These are phyloP conservation scores for Chaetomidium leptoderma DNA, from an alignment of 495 filamentous ascomycete species.

Conservation along the genomic window DNA sequence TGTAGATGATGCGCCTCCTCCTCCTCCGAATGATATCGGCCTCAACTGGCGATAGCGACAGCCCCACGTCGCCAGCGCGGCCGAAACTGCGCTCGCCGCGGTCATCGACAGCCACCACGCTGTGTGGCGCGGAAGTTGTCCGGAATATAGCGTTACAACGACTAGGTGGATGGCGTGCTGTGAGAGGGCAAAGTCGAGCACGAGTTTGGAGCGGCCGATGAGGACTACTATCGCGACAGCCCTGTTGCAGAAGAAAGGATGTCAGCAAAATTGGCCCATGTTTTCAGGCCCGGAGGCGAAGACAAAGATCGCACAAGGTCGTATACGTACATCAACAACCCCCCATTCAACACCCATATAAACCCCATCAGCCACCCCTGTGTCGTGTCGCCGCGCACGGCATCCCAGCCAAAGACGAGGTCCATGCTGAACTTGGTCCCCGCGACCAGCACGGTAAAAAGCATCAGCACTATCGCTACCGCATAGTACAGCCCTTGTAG, in stretches of 20 bases:
- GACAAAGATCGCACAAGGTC: slow-evolving; percentile 7
- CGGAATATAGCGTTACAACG: slow-evolving; percentile 67
- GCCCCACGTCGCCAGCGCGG: slow-evolving; percentile 74
- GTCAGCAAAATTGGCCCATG: slow-evolving; percentile 3
- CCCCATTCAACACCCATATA: slow-evolving; percentile 76
- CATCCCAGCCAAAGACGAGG: slow-evolving; percentile 73
- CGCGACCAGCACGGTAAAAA: slow-evolving; percentile 84
- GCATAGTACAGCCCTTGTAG: slow-evolving; percentile 85
- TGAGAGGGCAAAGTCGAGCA: slow-evolving; percentile 89
- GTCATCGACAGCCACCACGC: slow-evolving; percentile 88
- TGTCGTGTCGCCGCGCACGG: slow-evolving; percentile 83
- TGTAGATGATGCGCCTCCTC: slow-evolving; percentile 26
- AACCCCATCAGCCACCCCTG: slow-evolving; percentile 87
- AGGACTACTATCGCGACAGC: slow-evolving; percentile 74
- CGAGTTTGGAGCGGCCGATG: slow-evolving; percentile 81
- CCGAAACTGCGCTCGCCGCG: slow-evolving; percentile 64
- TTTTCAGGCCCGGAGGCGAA: not conserved
- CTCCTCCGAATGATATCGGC: slow-evolving; percentile 83
- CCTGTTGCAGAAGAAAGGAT: slow-evolving; percentile 37
- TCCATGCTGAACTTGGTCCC: slow-evolving; percentile 66
- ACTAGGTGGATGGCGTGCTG: slow-evolving; percentile 84
- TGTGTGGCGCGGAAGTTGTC: slow-evolving; percentile 62
- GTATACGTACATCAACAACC: slow-evolving; percentile 64
- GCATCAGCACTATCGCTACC: slow-evolving; percentile 65
- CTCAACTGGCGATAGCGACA: slow-evolving; percentile 85